Percentiles rank a stretch among this genome's conserved stretches.
phyloP scores from a whole-genome alignment of 176 grass and related monocot genomes.

The Carex scoparia region DNA sequence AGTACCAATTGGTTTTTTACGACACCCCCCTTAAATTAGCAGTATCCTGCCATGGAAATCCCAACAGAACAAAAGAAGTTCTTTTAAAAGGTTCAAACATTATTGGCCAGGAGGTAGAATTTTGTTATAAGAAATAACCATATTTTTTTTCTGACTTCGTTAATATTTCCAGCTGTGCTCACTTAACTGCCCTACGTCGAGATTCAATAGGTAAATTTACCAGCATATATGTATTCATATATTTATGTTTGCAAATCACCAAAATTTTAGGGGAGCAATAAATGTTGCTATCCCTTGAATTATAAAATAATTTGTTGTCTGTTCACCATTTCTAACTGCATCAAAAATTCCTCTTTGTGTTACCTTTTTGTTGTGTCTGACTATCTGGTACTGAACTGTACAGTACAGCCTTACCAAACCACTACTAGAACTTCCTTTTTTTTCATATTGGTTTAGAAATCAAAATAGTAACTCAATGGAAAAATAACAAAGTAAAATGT shows the following conservation, averaged over 20 bases:
- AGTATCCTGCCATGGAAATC: slow-evolving; percentile 2
- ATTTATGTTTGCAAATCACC: not conserved
- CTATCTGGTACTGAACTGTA: not conserved
- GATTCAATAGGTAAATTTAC: slow-evolving; percentile 64
- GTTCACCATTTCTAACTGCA: not conserved
- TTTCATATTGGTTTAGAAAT: not conserved
- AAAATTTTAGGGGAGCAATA: not conserved
- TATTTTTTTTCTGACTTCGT: not conserved
- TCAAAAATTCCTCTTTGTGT: not conserved
- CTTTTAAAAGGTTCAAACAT: not conserved
- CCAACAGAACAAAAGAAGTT: slow-evolving; percentile 5
- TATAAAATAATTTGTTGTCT: not conserved
- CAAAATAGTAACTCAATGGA: not conserved
- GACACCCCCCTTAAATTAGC: not conserved
- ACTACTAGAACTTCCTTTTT: not conserved
- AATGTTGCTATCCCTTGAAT: not conserved
- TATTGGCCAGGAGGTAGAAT: not conserved
- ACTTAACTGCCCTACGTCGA: slow-evolving; percentile 70
- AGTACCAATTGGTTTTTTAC: not conserved
- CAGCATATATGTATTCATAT: not conserved
- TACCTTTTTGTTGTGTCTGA: not conserved
- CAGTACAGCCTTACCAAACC: not conserved
- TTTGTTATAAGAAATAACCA: not conserved
- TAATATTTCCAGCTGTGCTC: slow-evolving; percentile 62
- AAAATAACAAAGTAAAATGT: not conserved